These are phyloP conservation scores for Corylus americana DNA, from an alignment of 306 rosid genomes.

Conservation along the genomic window DNA sequence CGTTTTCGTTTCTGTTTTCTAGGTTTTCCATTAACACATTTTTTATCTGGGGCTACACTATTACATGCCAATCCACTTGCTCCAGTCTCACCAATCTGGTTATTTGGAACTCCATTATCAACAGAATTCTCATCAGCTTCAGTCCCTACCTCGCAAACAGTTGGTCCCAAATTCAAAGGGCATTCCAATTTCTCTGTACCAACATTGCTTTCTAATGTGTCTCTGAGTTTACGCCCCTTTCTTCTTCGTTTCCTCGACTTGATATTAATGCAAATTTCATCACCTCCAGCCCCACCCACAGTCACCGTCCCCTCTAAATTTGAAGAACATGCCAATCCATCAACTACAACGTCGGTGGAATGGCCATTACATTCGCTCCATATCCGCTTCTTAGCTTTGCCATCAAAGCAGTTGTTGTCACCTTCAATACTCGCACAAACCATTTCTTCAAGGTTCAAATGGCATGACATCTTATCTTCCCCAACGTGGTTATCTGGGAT, in stretches of 20 bases:
- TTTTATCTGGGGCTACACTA: background rate
- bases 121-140: background rate
- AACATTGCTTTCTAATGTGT: background rate
- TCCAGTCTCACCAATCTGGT: background rate
- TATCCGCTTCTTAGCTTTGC: background rate
- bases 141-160: background rate
- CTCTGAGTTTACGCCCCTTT: background rate
- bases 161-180: background rate
- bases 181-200: background rate
- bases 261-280: background rate
- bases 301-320: background rate
- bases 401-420: background rate
- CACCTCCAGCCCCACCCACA: background rate
- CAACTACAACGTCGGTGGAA: background rate
- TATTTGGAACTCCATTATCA: background rate
- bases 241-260: background rate
- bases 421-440: background rate
- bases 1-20: no score
- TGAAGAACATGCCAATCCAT: constrained; percentile 8
- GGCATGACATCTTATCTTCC: background rate
- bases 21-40: background rate
- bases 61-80: background rate
- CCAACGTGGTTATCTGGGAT: background rate
- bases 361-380: background rate
- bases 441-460: background rate